Percentiles rank a stretch among this genome's conserved stretches.
Evolutionary conservation across 208 protist genomes (phyloP).

Genomic region (Crithidia thermophila): DNA sequence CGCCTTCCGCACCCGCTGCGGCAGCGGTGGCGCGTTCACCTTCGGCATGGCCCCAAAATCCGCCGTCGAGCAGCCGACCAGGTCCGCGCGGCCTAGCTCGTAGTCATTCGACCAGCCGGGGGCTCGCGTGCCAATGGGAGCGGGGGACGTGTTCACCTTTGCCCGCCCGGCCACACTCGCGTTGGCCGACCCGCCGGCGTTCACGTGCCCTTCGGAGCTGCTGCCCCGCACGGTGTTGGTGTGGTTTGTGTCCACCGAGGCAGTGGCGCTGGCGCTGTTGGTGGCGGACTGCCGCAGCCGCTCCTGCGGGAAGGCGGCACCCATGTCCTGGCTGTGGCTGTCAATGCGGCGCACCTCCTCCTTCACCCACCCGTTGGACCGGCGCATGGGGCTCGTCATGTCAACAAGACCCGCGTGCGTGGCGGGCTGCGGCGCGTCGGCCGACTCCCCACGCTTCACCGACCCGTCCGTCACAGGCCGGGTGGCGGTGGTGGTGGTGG

Average conservation of each 20-base stretch:
- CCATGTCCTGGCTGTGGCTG: slow-evolving; percentile 6
- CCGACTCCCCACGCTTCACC: slow-evolving; percentile 11
- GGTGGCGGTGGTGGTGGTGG: neutral
- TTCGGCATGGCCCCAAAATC: slow-evolving; percentile 25
- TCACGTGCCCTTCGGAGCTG: no score
- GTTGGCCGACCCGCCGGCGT: neutral
- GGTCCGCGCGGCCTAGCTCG: slow-evolving; percentile 13
- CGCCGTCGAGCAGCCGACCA: slow-evolving; percentile 1
- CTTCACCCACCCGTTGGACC: slow-evolving; percentile 33
- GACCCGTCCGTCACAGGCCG: neutral
- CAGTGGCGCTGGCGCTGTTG: neutral
- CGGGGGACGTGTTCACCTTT: slow-evolving; percentile 19
- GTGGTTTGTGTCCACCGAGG: no score
- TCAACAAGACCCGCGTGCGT: neutral
- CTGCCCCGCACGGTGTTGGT: neutral
- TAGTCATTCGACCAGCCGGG: slow-evolving; percentile 27
- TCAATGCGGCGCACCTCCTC: slow-evolving; percentile 37
- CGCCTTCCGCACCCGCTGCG: slow-evolving; percentile 9
- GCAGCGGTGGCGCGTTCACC: slow-evolving; percentile 10
- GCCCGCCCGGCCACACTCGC: neutral
- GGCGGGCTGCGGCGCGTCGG: neutral
- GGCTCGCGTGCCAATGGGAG: slow-evolving; percentile 3
- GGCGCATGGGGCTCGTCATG: neutral
- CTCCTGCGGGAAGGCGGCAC: slow-evolving; percentile 28
- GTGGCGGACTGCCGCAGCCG: slow-evolving; percentile 8